phyloP scores from a whole-genome alignment of 345 rosid genomes.

The Aurinia saxatilis region DNA sequence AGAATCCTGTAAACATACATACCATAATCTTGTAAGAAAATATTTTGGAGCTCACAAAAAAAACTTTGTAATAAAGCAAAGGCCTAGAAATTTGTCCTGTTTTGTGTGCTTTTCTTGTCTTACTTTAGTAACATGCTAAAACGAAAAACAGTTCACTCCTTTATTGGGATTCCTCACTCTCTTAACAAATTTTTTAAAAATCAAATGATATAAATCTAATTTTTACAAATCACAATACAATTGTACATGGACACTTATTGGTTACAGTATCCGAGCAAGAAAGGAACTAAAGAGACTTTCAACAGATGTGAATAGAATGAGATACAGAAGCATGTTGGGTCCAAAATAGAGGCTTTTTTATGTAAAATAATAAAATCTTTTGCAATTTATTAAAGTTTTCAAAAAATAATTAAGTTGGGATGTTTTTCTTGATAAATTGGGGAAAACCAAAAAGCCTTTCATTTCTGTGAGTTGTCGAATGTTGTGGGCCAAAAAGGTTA shows the following conservation, averaged over 20 bases:
- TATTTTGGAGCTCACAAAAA: background rate
- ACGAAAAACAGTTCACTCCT: slow-evolving; percentile 35
- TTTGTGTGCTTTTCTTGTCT: slow-evolving; percentile 50
- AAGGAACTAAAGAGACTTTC: slow-evolving; percentile 19
- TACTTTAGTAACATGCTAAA: slow-evolving; percentile 82
- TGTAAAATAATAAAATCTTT: slow-evolving; percentile 36
- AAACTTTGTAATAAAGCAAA: slow-evolving; percentile 18
- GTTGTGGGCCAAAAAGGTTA: slow-evolving; percentile 54
- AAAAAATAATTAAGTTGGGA: background rate
- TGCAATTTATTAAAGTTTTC: background rate
- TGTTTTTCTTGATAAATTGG: slow-evolving; percentile 29
- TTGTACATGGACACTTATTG: background rate
- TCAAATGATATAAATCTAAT: background rate
- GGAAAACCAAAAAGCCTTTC: slow-evolving; percentile 40
- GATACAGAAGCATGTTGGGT: slow-evolving; percentile 44
- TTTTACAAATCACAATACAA: background rate
- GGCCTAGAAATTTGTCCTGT: slow-evolving; percentile 38
- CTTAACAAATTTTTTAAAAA: no score
- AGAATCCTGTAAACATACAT: no score
- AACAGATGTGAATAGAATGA: slow-evolving; percentile 33
- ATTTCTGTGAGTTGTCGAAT: slow-evolving; percentile 36
- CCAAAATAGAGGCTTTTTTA: slow-evolving; percentile 56
- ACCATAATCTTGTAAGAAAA: background rate
- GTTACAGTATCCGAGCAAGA: slow-evolving; percentile 18
- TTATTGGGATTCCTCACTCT: slow-evolving; percentile 73